Conservation (phyloP, 2,329 filamentous ascomycete genomes). For the Neocatenulostroma microsporum region DNA sequence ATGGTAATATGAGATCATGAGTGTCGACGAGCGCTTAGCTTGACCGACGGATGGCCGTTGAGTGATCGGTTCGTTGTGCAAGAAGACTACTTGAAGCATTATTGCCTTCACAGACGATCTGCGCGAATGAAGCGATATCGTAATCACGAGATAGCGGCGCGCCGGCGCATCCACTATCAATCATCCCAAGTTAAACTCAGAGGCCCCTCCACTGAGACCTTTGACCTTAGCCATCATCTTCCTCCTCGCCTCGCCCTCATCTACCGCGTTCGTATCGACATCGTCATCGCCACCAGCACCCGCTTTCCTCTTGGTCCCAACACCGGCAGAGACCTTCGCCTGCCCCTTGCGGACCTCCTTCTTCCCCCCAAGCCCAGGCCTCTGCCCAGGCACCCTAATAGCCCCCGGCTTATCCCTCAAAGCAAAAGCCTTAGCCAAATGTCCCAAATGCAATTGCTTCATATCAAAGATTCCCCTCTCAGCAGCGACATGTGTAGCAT, state of each 20-base stretch:
- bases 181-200: slow-evolving; percentile 52
- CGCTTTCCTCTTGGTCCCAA: slow-evolving; percentile 28
- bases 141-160: not conserved
- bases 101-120: too few species aligned
- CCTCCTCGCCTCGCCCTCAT: slow-evolving; percentile 41
- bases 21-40: too few species aligned
- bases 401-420: slow-evolving; percentile 80
- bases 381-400: slow-evolving; percentile 52
- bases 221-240: slow-evolving; percentile 50
- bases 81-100: too few species aligned
- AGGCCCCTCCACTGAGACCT: slow-evolving; percentile 45
- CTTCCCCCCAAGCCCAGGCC: slow-evolving; percentile 41
- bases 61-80: too few species aligned
- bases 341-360: slow-evolving; percentile 36
- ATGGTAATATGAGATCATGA: too few species aligned
- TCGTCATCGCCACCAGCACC: slow-evolving; percentile 23
- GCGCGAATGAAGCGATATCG: slow-evolving; percentile 13
- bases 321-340: slow-evolving; percentile 25
- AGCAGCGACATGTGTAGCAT: slow-evolving; percentile 82
- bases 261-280: slow-evolving; percentile 21
- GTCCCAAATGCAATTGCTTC: slow-evolving; percentile 80
- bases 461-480: slow-evolving; percentile 88
- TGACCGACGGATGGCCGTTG: too few species aligned
- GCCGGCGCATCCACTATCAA: too few species aligned
- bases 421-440: slow-evolving; percentile 88